Evolutionary conservation across 345 rosid genomes (phyloP).

Genomic region (Clausena lansium): DNA sequence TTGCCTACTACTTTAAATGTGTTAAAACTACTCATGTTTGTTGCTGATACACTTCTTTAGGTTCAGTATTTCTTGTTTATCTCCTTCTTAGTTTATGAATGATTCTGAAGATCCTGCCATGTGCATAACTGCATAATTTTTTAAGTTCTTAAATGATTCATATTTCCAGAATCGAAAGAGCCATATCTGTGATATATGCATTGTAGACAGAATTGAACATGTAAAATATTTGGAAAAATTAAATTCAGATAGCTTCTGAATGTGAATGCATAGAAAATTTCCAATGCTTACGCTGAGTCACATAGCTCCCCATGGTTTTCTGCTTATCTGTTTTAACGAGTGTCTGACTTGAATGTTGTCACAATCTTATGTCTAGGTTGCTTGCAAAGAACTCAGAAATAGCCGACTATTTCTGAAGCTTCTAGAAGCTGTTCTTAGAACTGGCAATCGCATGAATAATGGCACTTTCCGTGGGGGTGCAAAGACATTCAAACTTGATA

Average conservation of each 20-base stretch:
- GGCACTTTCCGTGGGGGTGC: constrained; percentile 99
- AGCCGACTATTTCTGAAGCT: constrained; percentile 91
- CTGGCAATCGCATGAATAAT: constrained; percentile 98
- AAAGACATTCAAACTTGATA: constrained; percentile 96
- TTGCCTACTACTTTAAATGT: not conserved
- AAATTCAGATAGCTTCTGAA: not conserved
- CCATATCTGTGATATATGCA: not conserved
- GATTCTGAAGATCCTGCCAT: not conserved
- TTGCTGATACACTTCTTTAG: not conserved
- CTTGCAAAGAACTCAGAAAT: constrained; percentile 81
- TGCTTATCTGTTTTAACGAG: not conserved
- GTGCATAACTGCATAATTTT: not conserved
- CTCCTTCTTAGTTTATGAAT: not conserved
- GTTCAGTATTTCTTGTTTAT: not conserved
- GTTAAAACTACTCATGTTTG: not conserved
- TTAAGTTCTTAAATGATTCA: not conserved
- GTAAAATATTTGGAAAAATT: not conserved
- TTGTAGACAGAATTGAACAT: not conserved
- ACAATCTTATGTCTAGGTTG: constrained; percentile 48
- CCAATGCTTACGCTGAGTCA: not conserved
- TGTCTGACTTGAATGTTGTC: not conserved
- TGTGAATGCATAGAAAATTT: not conserved
- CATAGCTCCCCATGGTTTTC: not conserved
- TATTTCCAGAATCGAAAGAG: not conserved
- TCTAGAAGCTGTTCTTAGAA: constrained; percentile 96